Base-by-base conservation (phyloP, 2,329 filamentous ascomycete genomes). In the Ceratocystis papillata region DNA sequence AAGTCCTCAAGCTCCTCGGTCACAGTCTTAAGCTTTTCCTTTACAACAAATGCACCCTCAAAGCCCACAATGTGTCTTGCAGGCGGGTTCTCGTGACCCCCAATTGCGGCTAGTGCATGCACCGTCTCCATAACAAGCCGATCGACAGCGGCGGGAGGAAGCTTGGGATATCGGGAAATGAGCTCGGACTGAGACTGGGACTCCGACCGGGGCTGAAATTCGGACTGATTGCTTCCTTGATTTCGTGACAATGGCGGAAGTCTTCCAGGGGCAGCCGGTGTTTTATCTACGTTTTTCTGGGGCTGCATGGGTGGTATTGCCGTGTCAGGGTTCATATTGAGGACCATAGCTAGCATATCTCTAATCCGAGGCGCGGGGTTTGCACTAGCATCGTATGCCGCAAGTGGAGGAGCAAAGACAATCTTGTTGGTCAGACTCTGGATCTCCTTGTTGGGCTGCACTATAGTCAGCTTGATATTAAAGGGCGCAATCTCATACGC, bases 1-100 rank as follows among this genome's bases (percentile, higher is more conserved):
- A 97, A 97, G 70, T 97, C 94, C 75, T 97, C 94, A 66, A 97
- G 78, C 77, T 97, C 94, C 74, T 97, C 92, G 69, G 90, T 96
- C 2, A 96, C 90, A 1, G 91, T 96, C 78, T 95, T 96, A 66
- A 99, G 78, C 77, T 97, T 97, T 77, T 97, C 94, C 74, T 93
- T 95, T 48, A 97, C 93, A 50, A 89, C 89, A 5, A 85, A 81
- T 12, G 93, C 88, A 0, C 90, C 93, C 75, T 97, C 94, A 65
- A 88, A 85, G 0, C 94, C 93, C 1, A 97, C 92, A 71, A 97
- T 96, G 74, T 97, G 93, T 41, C 94, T 81, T 0, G 91, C 90
- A 0, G 94, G 94, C 1, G 94, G 94, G 74, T 97, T 97, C 73
- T 96, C 92, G 74, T 96, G 92, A 0, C 93, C 94, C 0, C 91